Evolutionary conservation across 768 basidiomycete species (phyloP).

Genomic region (Naganishia friedmannii): DNA sequence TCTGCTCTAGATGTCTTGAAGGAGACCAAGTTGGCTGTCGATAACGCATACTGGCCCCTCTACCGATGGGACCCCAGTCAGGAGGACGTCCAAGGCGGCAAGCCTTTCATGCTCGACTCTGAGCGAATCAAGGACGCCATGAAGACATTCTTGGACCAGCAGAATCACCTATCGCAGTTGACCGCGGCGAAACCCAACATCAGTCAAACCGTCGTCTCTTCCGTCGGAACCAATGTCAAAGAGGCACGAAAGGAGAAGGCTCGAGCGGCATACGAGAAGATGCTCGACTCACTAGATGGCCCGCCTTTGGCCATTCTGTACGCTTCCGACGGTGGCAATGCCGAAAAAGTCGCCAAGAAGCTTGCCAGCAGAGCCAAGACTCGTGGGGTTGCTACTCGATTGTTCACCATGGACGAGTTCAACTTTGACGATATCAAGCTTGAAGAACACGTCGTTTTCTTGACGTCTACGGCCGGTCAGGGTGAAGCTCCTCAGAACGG

Average conservation of each 20-base stretch:
- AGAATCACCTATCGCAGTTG: conserved; percentile 94
- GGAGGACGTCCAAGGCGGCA: conserved; percentile 61
- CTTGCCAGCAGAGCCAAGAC: conserved; percentile 76
- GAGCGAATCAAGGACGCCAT: conserved; percentile 91
- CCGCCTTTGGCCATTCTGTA: conserved; percentile 86
- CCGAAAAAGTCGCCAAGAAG: conserved; percentile 94
- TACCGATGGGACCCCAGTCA: conserved; percentile 95
- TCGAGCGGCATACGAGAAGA: conserved; percentile 74
- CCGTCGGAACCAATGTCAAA: conserved; percentile 76
- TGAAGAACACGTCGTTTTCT: conserved; percentile 73
- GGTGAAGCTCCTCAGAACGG: conserved; percentile 98
- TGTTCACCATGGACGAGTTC: conserved; percentile 77
- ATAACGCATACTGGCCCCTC: conserved; percentile 94
- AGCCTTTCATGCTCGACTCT: conserved; percentile 87
- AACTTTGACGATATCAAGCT: conserved; percentile 61
- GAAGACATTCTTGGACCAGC: conserved; percentile 86
- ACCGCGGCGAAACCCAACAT: conserved; percentile 71
- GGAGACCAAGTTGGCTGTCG: conserved; percentile 94
- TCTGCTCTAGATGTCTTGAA: conserved; percentile 87
- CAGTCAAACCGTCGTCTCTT: conserved; percentile 76
- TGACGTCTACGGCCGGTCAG: conserved; percentile 92
- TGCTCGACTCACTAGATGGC: conserved; percentile 79
- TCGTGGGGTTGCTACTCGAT: conserved; percentile 72
- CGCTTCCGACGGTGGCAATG: conserved; percentile 88
- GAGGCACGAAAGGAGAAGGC: conserved; percentile 79